Percentiles rank a stretch among this genome's conserved stretches.
Evolutionary conservation across 1,284 basidiomycete species (phyloP).

Genomic region (Sporisorium reilianum): DNA sequence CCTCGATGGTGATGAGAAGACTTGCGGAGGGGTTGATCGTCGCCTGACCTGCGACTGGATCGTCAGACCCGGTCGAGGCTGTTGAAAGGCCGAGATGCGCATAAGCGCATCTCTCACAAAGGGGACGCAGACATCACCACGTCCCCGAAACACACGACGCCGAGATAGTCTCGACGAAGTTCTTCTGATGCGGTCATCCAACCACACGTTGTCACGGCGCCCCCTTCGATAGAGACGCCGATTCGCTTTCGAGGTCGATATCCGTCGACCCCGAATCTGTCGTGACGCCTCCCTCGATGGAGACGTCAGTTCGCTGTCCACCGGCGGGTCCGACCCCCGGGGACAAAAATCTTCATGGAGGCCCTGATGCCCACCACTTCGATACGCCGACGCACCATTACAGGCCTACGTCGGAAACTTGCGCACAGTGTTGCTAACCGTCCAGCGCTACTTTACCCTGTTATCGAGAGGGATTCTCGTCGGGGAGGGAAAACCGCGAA

Average conservation of each 20-base stretch:
- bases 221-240: too few species aligned
- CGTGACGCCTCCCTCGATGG: too few species aligned
- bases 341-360: neutral
- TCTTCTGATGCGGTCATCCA: too few species aligned
- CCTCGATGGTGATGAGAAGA: constrained; percentile 13
- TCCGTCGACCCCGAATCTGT: too few species aligned
- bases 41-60: constrained; percentile 15
- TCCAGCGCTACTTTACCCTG: neutral
- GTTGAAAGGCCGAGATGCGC: neutral
- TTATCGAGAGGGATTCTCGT: neutral
- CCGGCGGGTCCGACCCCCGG: neutral
- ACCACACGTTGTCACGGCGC: too few species aligned
- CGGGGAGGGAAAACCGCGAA: neutral
- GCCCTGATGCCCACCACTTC: neutral
- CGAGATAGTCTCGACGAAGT: too few species aligned
- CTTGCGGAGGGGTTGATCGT: constrained; percentile 28
- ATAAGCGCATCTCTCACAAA: neutral
- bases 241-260: too few species aligned
- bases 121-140: too few species aligned
- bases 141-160: too few species aligned
- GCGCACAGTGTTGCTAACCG: neutral
- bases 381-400: neutral
- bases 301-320: too few species aligned
- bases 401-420: neutral
- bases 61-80: too few species aligned